Conservation (phyloP, 106 monocot genomes). For the Allium fistulosum region DNA sequence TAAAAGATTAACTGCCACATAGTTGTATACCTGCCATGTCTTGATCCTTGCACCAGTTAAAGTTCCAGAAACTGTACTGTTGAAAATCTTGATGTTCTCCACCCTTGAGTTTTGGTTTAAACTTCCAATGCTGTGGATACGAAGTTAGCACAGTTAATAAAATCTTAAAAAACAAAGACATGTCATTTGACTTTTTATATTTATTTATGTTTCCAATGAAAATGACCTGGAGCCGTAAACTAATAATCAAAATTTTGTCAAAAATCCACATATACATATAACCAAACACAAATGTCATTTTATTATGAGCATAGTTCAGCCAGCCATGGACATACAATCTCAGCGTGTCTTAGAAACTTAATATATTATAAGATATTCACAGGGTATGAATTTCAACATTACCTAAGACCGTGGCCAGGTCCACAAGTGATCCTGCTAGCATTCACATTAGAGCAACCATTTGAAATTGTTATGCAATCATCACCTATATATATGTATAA, state of each 20-base stretch:
- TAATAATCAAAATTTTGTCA: no score
- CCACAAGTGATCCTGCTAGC: conserved; percentile 11
- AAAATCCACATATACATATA: no score
- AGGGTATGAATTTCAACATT: neutral
- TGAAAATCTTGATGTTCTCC: conserved; percentile 3
- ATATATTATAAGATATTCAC: neutral
- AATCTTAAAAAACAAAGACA: neutral
- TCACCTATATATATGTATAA: conserved; percentile 3
- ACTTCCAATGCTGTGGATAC: conserved; percentile 11
- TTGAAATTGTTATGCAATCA: conserved; percentile 10
- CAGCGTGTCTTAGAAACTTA: no score
- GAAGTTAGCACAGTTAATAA: no score
- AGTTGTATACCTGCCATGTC: conserved; percentile 12
- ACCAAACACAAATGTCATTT: no score
- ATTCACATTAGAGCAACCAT: conserved; percentile 11
- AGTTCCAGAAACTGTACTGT: conserved; percentile 5
- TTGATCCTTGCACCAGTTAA: conserved; percentile 11
- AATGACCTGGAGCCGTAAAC: no score
- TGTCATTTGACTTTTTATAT: neutral
- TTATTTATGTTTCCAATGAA: no score
- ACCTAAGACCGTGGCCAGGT: conserved; percentile 19
- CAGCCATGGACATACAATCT: no score
- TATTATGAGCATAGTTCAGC: no score
- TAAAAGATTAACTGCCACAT: neutral
- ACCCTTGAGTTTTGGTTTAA: conserved; percentile 5